These are phyloP conservation scores for Ceratocystiopsis sp. DNA, from an alignment of 2,329 filamentous ascomycete species.

Conservation along the genomic window DNA sequence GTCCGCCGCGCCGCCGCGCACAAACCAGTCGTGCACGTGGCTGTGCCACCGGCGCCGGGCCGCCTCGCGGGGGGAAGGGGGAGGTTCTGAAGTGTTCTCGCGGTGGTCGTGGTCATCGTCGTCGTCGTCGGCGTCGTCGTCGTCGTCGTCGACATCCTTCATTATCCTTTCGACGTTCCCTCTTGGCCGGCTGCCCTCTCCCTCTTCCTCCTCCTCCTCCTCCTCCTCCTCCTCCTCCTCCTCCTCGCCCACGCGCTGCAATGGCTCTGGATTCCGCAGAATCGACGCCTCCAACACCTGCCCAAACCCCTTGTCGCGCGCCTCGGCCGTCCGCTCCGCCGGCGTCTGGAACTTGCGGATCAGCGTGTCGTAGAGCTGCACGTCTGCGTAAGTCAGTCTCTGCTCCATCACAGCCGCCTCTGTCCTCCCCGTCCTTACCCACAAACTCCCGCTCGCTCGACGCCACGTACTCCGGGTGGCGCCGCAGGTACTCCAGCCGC, in stretches of 20 bases:
- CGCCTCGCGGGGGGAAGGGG: slow-evolving; percentile 33
- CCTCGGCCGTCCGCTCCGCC: slow-evolving; percentile 56
- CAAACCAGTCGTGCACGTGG: slow-evolving; percentile 57
- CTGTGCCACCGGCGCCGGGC: slow-evolving; percentile 52
- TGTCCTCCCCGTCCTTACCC: slow-evolving; percentile 19
- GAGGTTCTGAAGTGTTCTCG: slow-evolving; percentile 29
- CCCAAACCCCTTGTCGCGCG: slow-evolving; percentile 58
- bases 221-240: slow-evolving; percentile 4
- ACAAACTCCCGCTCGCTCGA: slow-evolving; percentile 36
- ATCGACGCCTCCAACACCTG: slow-evolving; percentile 65
- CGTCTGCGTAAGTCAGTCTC: slow-evolving; percentile 31
- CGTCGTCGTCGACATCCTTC: not conserved
- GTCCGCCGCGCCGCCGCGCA: slow-evolving; percentile 46
- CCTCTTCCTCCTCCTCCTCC: slow-evolving; percentile 2
- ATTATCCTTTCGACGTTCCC: not conserved
- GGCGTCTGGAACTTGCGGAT: slow-evolving; percentile 61
- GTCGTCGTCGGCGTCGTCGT: not conserved
- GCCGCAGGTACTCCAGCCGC: slow-evolving; percentile 57
- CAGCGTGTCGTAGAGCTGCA: slow-evolving; percentile 65
- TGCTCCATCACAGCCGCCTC: not conserved
- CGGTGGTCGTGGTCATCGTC: slow-evolving; percentile 15
- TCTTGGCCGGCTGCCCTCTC: not conserved
- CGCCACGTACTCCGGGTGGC: slow-evolving; percentile 55
- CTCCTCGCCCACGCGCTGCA: slow-evolving; percentile 1
- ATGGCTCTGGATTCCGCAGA: slow-evolving; percentile 19